Conservation (phyloP, 345 rosid species). For the Ceriops zippeliana region DNA sequence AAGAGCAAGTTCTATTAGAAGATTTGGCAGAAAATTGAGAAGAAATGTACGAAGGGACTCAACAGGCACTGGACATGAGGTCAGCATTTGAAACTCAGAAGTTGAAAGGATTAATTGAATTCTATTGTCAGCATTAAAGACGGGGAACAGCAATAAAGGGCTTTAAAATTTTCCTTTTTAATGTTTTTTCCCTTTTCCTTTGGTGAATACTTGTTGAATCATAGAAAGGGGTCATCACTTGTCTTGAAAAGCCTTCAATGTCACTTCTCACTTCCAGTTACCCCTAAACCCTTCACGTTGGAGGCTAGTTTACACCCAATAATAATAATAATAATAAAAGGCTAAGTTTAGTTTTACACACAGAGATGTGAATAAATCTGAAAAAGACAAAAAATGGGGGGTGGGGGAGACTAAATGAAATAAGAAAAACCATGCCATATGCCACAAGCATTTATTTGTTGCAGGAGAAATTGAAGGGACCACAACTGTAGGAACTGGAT, state of each 20-base stretch:
- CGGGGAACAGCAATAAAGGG: too few relatives aligned
- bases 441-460: constrained; percentile 13
- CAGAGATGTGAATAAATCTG: not conserved
- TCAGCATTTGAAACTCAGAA: not conserved
- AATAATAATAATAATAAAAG: not conserved
- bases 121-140: not conserved
- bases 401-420: not conserved
- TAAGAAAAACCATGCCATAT: not conserved
- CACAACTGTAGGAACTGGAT: not conserved
- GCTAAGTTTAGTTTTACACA: not conserved
- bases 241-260: not conserved
- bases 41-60: constrained; percentile 30
- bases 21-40: constrained; percentile 27
- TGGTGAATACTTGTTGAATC: not conserved
- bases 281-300: constrained; percentile 1
- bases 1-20: constrained; percentile 21
- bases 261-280: not conserved
- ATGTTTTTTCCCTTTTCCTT: not conserved
- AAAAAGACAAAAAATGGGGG: not conserved
- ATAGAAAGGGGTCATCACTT: not conserved
- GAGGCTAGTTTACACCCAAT: not conserved
- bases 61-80: constrained; percentile 30
- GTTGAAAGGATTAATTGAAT: not conserved
- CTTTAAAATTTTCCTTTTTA: not conserved
- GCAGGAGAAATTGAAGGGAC: not conserved